Percentiles rank a stretch among this genome's conserved stretches.
phyloP scores from a whole-genome alignment of 768 basidiomycete species.

The Vararia minispora region DNA sequence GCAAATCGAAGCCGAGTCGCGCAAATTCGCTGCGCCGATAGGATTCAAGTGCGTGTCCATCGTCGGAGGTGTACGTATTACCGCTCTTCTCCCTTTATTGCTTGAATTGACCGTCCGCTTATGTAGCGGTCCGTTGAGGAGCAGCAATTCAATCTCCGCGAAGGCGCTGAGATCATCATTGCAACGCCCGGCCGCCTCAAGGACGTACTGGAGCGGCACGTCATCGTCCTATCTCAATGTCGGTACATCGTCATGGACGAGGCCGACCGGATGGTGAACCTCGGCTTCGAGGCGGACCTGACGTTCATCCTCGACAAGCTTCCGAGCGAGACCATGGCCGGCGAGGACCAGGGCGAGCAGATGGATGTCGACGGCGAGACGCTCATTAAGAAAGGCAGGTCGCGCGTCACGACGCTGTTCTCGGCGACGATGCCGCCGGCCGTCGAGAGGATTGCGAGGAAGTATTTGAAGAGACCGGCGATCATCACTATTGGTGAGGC shows the following conservation, averaged over 20 bases:
- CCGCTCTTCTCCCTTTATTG: constrained; percentile 2
- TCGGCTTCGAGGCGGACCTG: constrained; percentile 92
- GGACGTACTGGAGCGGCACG: constrained; percentile 93
- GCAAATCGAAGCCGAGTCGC: constrained; percentile 89
- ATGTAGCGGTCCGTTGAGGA: constrained; percentile 83
- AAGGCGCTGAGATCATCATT: constrained; percentile 97
- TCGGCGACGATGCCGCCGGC: constrained; percentile 98
- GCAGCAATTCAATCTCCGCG: constrained; percentile 95
- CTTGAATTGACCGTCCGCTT: constrained; percentile 11
- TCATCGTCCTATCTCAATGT: constrained; percentile 92
- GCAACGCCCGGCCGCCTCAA: constrained; percentile 98
- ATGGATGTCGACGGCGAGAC: constrained; percentile 72
- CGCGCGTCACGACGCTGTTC: constrained; percentile 91
- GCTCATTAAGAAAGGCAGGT: constrained; percentile 62
- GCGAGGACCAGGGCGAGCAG: constrained; percentile 63
- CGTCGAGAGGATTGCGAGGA: constrained; percentile 88
- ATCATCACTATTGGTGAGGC: constrained; percentile 97
- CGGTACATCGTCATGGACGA: constrained; percentile 99
- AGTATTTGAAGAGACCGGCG: constrained; percentile 88
- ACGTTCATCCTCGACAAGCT: constrained; percentile 92
- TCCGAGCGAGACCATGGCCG: constrained; percentile 79
- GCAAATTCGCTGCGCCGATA: constrained; percentile 83
- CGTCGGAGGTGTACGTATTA: constrained; percentile 77
- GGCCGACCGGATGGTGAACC: constrained; percentile 97
- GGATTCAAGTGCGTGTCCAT: constrained; percentile 95